Evolutionary conservation across 2,329 filamentous ascomycete species (phyloP).

Genomic region (Cercospora zeina): DNA sequence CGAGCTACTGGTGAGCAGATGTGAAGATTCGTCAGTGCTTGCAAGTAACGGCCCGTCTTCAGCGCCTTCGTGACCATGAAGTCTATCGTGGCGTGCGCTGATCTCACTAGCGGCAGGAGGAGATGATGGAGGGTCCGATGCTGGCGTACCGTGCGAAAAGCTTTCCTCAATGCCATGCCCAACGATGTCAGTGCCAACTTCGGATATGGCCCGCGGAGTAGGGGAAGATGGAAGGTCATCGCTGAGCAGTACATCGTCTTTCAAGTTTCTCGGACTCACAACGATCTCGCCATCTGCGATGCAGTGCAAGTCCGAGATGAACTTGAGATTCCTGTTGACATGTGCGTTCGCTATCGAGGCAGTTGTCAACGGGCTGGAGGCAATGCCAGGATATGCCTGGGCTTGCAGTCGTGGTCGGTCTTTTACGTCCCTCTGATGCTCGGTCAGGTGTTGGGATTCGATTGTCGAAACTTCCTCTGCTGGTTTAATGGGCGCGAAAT

Average conservation of each 20-base stretch:
- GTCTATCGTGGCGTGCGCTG: not conserved
- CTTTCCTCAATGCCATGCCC: not conserved
- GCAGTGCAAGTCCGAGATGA: constrained; percentile 26
- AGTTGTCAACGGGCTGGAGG: constrained; percentile 53
- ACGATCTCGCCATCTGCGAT: constrained; percentile 36
- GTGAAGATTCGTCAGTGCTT: not conserved
- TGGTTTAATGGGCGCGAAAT: constrained; percentile 69
- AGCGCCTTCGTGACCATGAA: not conserved
- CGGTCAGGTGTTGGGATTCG: constrained; percentile 74
- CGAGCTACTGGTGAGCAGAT: not conserved
- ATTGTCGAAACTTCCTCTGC: constrained; percentile 49
- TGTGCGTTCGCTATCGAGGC: constrained; percentile 30
- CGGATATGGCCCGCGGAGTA: constrained; percentile 44
- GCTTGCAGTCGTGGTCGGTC: constrained; percentile 67
- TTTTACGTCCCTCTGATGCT: constrained; percentile 74
- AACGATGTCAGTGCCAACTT: constrained; percentile 29
- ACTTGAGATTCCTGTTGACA: constrained; percentile 34
- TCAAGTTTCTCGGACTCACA: constrained; percentile 47
- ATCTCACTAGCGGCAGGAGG: constrained; percentile 26
- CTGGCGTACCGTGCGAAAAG: constrained; percentile 7
- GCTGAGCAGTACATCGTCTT: constrained; percentile 45
- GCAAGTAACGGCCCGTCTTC: not conserved
- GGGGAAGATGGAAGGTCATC: constrained; percentile 55
- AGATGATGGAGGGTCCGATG: constrained; percentile 35
- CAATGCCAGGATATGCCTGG: constrained; percentile 67